These are phyloP conservation scores for Lachnellula arida DNA, from an alignment of 2,329 filamentous ascomycete species.

Conservation along the genomic window DNA sequence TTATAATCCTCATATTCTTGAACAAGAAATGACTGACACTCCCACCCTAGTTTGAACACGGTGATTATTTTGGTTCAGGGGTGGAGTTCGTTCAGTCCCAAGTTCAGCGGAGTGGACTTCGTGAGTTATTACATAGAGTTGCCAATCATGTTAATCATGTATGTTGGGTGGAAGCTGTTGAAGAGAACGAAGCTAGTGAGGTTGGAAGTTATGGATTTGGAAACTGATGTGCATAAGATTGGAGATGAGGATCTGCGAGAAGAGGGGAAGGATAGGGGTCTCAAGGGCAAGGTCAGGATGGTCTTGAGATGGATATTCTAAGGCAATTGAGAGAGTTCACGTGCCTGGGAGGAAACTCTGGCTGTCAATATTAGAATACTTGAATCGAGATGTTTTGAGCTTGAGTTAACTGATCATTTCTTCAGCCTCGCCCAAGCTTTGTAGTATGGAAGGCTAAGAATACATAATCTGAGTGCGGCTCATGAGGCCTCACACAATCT, in stretches of 20 bases:
- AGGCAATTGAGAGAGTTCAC: not conserved
- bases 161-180: slow-evolving; percentile 49
- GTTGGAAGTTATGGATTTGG: slow-evolving; percentile 45
- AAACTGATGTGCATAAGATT: slow-evolving; percentile 40
- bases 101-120: slow-evolving; percentile 54
- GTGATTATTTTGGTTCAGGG: slow-evolving; percentile 60
- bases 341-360: too few species aligned
- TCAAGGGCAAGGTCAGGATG: slow-evolving; percentile 23
- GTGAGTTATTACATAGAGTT: slow-evolving; percentile 61
- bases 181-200: slow-evolving; percentile 44
- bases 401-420: too few species aligned
- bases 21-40: too few species aligned
- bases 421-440: too few species aligned
- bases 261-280: slow-evolving; percentile 21
- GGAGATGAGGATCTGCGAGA: slow-evolving; percentile 27
- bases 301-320: slow-evolving; percentile 30
- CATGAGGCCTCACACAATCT: too few species aligned
- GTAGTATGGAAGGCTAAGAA: too few species aligned
- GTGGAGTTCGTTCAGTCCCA: slow-evolving; percentile 57
- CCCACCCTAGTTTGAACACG: slow-evolving; percentile 39
- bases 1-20: too few species aligned
- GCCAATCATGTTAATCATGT: slow-evolving; percentile 53
- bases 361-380: too few species aligned
- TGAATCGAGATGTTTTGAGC: too few species aligned
- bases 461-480: too few species aligned